Evolutionary conservation across 805 yeast genomes (phyloP).

Genomic region (Geotrichum ghanense): DNA sequence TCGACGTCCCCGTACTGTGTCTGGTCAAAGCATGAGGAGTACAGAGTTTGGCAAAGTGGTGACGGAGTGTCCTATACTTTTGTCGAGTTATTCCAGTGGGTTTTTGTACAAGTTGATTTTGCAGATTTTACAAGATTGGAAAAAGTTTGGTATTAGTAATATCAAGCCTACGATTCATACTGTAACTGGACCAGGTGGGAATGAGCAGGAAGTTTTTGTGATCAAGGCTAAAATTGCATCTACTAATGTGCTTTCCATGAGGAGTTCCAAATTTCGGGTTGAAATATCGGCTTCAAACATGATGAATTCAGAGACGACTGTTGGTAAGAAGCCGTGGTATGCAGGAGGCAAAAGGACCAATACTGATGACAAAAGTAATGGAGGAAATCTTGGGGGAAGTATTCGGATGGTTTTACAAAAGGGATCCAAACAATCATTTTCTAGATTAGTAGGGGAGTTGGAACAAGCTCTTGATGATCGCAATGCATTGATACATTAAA

Average conservation of each 20-base stretch:
- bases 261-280: neutral
- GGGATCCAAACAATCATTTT: neutral
- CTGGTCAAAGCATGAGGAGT: no score
- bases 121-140: neutral
- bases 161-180: neutral
- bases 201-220: neutral
- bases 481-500: no score
- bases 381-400: neutral
- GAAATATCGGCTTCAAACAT: neutral
- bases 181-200: neutral
- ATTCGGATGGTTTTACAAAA: neutral
- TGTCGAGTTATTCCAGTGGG: neutral
- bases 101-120: neutral
- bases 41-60: neutral
- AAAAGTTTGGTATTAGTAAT: neutral
- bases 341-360: neutral
- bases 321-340: neutral
- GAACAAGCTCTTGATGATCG: neutral
- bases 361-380: no score
- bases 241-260: neutral
- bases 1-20: constrained; percentile 9
- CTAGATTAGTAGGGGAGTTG: neutral
- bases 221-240: neutral
- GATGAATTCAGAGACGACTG: neutral
- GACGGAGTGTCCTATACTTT: neutral